Base-by-base conservation (phyloP, 805 yeast genomes). In the Pichia cabralensis region DNA sequence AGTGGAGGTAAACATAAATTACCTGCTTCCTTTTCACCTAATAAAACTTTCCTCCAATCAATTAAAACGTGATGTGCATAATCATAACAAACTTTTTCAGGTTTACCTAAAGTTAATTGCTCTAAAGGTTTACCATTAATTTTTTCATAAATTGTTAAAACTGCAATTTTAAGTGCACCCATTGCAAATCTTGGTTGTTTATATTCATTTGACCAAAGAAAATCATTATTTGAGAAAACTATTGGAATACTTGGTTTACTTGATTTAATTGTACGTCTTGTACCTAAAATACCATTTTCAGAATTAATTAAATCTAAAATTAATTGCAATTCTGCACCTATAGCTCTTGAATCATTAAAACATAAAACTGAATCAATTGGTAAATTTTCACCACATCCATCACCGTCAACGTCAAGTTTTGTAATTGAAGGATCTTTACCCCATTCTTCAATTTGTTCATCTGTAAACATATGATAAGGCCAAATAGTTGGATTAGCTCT, bases 201-300 rank as follows among this genome's bases (percentile, higher is more conserved):
- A 54, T 79, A 88, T 48, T 79, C 85, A 50, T 82, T 86, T 13
- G 95, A 83, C 95, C 95, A 88, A 22, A 80, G 49, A 49, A 83
- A 71, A 56, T 88, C 96, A 82, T 76, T 3, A 92, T 94, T 85
- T 28, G 89, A 79, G 57, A 83, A 85, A 41, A 74, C 71, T 14
- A 86, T 77, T 1, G 94, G 95, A 1, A 84, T 39, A 16, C 35
- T 32, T 22, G 45, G 45, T 18, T 36, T 39, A 13, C 52, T 29
- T 1, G 49, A 41, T 29, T 39, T 36, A 5, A 44, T 38, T 13
- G 50, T 37, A 36, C 83, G 60, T 26, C 60, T 48, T 1, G 94
- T 83, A 18, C 89, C 89, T 15, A 80, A 46, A 29, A 55, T 43
- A 0, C 95, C 95, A 30, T 55, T 47, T 7, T 74, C 63, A 8